These are phyloP conservation scores for Lepidium aucheri DNA, from an alignment of 345 rosid species.

Conservation along the genomic window DNA sequence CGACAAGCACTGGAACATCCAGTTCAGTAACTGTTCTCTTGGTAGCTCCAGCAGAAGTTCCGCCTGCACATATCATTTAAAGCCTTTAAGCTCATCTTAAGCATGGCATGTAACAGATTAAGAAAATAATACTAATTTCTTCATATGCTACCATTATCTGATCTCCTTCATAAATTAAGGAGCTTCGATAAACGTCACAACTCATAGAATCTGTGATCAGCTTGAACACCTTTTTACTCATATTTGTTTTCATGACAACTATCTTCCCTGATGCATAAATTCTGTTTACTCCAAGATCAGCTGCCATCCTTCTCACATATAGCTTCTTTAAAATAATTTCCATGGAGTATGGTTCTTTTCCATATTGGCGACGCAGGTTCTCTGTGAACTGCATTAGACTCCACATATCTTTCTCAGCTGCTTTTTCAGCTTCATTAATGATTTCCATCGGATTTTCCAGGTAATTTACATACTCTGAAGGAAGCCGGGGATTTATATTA, in stretches of 20 bases:
- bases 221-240: constrained; percentile 75
- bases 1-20: constrained; percentile 89
- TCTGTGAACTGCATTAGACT: constrained; percentile 85
- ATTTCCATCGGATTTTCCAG: constrained; percentile 84
- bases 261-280: constrained; percentile 76
- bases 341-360: constrained; percentile 91
- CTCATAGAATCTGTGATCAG: constrained; percentile 70
- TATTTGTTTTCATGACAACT: constrained; percentile 79
- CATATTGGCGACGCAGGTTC: constrained; percentile 70
- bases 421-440: constrained; percentile 72
- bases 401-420: constrained; percentile 78
- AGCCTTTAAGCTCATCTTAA: neutral
- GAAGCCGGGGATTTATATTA: constrained; percentile 62
- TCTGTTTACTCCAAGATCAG: constrained; percentile 81
- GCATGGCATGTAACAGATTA: neutral
- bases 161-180: constrained; percentile 54
- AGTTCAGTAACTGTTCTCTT: constrained; percentile 72
- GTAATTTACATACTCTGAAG: constrained; percentile 86
- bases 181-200: constrained; percentile 57
- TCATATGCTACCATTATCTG: constrained; percentile 58
- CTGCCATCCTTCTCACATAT: constrained; percentile 91
- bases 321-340: constrained; percentile 82
- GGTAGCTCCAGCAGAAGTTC: constrained; percentile 94
- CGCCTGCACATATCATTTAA: constrained; percentile 47
- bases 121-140: neutral